Conservation (phyloP, 768 basidiomycete genomes). For the Serendipita indica region DNA sequence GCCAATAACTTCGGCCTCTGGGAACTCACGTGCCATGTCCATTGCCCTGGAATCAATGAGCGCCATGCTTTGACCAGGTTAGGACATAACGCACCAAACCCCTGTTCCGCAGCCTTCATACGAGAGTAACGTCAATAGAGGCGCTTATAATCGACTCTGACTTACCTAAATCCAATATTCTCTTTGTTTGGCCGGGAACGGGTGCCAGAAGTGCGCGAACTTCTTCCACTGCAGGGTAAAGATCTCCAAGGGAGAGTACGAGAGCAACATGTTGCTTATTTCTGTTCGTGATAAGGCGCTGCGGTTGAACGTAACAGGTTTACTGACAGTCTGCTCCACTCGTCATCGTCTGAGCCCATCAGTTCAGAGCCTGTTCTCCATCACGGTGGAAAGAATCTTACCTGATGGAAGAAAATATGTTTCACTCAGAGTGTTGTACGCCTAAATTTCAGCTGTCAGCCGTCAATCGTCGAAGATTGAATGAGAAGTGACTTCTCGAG, state of each 20-base stretch:
- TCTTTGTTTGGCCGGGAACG: background rate
- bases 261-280: conserved; percentile 8
- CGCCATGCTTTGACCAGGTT: background rate
- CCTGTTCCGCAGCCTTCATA: background rate
- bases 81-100: background rate
- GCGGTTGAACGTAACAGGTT: background rate
- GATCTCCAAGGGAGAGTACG: background rate
- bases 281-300: background rate
- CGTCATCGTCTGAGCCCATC: conserved; percentile 3
- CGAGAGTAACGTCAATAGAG: background rate
- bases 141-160: background rate
- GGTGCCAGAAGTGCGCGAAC: background rate
- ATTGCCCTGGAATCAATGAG: background rate
- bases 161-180: conserved; percentile 6
- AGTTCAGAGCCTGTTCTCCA: background rate
- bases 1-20: background rate
- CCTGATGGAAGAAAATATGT: conserved; percentile 6
- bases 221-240: background rate
- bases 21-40: conserved; percentile 2
- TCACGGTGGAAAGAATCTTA: background rate
- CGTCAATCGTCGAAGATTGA: background rate
- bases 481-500: background rate
- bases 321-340: background rate
- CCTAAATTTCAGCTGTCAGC: no score
- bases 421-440: background rate